Percentiles rank a stretch among this genome's conserved stretches.
These are phyloP conservation scores for Udeniomyces megalosporus DNA, from an alignment of 768 basidiomycete genomes.

Conservation along the genomic window DNA sequence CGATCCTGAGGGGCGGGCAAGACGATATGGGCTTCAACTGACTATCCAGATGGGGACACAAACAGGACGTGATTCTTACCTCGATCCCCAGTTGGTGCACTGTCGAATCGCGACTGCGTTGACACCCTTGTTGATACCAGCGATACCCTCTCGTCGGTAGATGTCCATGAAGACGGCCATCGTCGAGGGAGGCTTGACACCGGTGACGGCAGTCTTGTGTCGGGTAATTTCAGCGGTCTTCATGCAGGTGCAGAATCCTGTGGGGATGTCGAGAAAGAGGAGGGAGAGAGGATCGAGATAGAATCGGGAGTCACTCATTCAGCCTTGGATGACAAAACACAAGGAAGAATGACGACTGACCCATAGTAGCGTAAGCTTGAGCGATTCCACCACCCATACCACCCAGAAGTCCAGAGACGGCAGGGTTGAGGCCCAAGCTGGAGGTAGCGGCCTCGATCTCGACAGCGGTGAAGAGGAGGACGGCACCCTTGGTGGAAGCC, in stretches of 20 bases:
- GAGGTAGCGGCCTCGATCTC: conserved; percentile 67
- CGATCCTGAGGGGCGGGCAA: conserved; percentile 47
- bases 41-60: too few species aligned
- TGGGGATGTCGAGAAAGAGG: neutral
- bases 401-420: conserved; percentile 71
- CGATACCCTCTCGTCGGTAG: conserved; percentile 78
- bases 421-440: conserved; percentile 56
- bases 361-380: conserved; percentile 99
- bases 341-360: conserved; percentile 36
- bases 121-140: conserved; percentile 97
- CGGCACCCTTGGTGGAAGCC: conserved; percentile 93
- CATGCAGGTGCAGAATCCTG: conserved; percentile 98
- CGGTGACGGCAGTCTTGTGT: conserved; percentile 71
- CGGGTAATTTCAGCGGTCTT: conserved; percentile 97
- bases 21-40: neutral
- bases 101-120: conserved; percentile 65
- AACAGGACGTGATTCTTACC: conserved; percentile 36
- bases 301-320: neutral
- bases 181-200: conserved; percentile 66
- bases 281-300: neutral
- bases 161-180: conserved; percentile 92
- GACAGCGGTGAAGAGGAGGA: conserved; percentile 86
- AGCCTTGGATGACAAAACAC: neutral
- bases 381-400: conserved; percentile 96
- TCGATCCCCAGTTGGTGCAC: conserved; percentile 84